Evolutionary conservation across 1,284 basidiomycete species (phyloP).

Genomic region (Ceratobasidium papillatum): DNA sequence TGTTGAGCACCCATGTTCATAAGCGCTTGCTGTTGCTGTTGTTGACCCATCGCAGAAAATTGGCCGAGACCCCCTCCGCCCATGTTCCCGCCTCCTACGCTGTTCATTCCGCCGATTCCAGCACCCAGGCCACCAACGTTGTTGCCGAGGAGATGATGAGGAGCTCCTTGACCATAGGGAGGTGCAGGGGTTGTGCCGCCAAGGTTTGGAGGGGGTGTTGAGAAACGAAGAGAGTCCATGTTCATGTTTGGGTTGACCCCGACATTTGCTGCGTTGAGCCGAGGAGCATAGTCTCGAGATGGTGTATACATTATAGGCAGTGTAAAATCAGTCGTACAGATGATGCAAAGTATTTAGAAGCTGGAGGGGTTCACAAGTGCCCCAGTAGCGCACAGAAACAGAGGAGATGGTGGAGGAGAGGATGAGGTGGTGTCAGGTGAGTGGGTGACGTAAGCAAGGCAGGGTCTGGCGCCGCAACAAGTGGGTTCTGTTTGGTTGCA

Average conservation of each 20-base stretch:
- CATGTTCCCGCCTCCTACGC: constrained; percentile 1
- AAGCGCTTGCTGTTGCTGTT: constrained; percentile 36
- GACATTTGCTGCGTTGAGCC: constrained; percentile 34
- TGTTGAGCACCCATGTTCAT: constrained; percentile 39
- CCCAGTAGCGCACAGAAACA: too few species aligned
- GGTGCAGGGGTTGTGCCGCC: constrained; percentile 30
- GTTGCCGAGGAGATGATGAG: constrained; percentile 26
- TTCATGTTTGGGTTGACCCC: constrained; percentile 40
- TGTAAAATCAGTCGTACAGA: too few species aligned
- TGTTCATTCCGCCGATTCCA: constrained; percentile 27
- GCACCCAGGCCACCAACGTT: constrained; percentile 10
- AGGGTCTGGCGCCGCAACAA: too few species aligned
- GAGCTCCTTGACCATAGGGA: constrained; percentile 33
- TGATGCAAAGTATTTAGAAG: neutral
- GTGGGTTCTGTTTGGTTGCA: too few species aligned
- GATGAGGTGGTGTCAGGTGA: too few species aligned
- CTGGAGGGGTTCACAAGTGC: neutral
- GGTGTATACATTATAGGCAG: constrained; percentile 15
- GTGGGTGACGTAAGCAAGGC: too few species aligned
- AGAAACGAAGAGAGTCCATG: constrained; percentile 34
- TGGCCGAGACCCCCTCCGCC: constrained; percentile 21
- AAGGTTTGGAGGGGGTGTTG: constrained; percentile 35
- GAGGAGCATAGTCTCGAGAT: constrained; percentile 35
- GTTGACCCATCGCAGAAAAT: constrained; percentile 32
- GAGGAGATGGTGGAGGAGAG: neutral